Conservation (phyloP, 352 stramenopile genomes). For the Halophytophthora batemanensis region DNA sequence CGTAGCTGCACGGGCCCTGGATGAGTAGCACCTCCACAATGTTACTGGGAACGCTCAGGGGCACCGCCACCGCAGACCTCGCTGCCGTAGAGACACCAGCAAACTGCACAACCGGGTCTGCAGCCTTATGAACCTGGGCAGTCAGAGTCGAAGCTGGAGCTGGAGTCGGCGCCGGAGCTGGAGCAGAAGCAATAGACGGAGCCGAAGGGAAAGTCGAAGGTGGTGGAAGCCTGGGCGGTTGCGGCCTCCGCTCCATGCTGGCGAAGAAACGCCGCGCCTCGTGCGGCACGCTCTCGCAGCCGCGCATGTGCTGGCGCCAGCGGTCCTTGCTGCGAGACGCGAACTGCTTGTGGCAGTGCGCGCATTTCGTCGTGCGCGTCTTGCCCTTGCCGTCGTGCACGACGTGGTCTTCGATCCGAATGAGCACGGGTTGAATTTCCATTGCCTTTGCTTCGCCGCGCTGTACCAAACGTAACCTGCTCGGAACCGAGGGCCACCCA, state of each 20-base stretch:
- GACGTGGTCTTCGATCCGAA: constrained; percentile 19
- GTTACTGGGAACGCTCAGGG: not conserved
- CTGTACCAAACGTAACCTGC: too few relatives aligned
- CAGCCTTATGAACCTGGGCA: too few relatives aligned
- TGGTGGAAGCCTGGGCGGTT: not conserved
- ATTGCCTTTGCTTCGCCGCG: too few relatives aligned
- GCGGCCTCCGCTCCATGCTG: constrained; percentile 7
- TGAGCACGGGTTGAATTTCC: too few relatives aligned
- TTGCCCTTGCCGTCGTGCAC: constrained; percentile 17
- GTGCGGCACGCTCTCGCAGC: constrained; percentile 12
- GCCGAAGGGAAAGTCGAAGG: not conserved
- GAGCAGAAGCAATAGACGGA: not conserved
- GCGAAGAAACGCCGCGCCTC: constrained; percentile 8
- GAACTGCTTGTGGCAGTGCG: constrained; percentile 19
- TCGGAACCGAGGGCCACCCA: too few relatives aligned
- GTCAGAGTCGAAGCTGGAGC: too few relatives aligned
- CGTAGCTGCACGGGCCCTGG: constrained; percentile 20
- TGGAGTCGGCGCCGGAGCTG: not conserved
- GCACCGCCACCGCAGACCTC: too few relatives aligned
- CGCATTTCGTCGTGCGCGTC: constrained; percentile 14
- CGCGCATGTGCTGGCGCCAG: constrained; percentile 19
- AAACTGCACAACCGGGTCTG: too few relatives aligned
- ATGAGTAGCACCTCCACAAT: constrained; percentile 21
- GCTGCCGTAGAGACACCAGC: too few relatives aligned
- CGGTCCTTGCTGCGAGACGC: constrained; percentile 15